A percentile compares a stretch with the other conserved stretches of the same genome.
Evolutionary conservation across 108 stramenopile genomes (phyloP).

Genomic region (Pseudonitzschia pungens): DNA sequence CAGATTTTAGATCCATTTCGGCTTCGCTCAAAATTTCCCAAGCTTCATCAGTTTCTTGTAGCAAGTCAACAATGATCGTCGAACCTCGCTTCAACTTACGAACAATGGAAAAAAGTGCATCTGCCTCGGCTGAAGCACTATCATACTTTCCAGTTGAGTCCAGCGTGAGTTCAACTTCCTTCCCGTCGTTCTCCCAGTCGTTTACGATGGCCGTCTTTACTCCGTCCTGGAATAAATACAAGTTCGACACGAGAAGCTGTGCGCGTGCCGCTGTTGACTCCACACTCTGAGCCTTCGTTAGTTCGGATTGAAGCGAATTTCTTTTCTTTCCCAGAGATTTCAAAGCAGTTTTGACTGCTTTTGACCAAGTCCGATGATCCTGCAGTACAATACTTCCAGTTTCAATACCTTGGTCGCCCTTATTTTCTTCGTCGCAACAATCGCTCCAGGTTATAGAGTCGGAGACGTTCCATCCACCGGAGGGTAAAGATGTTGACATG

Average conservation of each 20-base stretch:
- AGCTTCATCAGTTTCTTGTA: constrained; percentile 49
- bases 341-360: constrained; percentile 23
- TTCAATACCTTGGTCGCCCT: constrained; percentile 12
- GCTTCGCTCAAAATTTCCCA: constrained; percentile 47
- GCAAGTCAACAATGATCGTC: constrained; percentile 57
- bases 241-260: constrained; percentile 73
- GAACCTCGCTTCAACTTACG: constrained; percentile 84
- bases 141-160: constrained; percentile 50
- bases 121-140: constrained; percentile 75
- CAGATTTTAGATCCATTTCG: constrained; percentile 51
- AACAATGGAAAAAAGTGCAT: constrained; percentile 75
- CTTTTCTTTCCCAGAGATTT: constrained; percentile 44
- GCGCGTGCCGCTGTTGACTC: constrained; percentile 68
- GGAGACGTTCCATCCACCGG: not conserved
- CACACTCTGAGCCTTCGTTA: constrained; percentile 60
- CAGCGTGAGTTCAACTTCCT: constrained; percentile 54
- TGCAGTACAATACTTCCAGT: constrained; percentile 13
- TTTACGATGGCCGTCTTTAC: constrained; percentile 59
- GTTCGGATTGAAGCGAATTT: constrained; percentile 66
- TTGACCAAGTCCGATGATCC: constrained; percentile 32
- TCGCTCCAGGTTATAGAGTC: constrained; percentile 1
- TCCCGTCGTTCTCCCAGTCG: constrained; percentile 84
- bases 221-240: constrained; percentile 54
- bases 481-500: not conserved
- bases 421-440: not conserved